These are phyloP conservation scores for Leishmania turanica DNA, from an alignment of 208 protist genomes.

Conservation along the genomic window DNA sequence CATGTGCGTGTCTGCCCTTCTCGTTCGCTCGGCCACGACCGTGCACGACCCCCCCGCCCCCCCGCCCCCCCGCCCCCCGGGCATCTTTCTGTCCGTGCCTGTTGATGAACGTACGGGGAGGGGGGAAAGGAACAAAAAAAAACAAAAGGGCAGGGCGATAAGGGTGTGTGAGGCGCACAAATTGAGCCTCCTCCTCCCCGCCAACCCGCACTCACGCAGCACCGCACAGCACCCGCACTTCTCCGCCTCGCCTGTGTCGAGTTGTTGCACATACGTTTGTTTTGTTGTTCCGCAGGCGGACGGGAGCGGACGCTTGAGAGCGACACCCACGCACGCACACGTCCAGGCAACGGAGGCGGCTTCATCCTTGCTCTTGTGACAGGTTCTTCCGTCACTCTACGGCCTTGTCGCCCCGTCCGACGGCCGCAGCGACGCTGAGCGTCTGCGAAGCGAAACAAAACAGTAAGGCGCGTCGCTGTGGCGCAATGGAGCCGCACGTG, in stretches of 20 bases:
- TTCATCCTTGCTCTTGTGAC: background rate
- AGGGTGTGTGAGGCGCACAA: too few species aligned
- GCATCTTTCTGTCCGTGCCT: too few species aligned
- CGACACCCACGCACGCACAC: background rate
- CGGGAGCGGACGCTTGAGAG: background rate
- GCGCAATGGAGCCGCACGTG: slow-evolving; percentile 96
- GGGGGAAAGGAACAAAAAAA: too few species aligned
- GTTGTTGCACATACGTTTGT: background rate
- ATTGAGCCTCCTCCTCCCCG: background rate
- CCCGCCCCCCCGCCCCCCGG: background rate
- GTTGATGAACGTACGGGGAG: too few species aligned
- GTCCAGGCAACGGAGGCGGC: background rate
- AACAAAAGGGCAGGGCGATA: too few species aligned
- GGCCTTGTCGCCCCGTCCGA: background rate
- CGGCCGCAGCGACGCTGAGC: background rate
- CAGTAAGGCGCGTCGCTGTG: background rate
- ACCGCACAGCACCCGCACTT: background rate
- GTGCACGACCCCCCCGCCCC: background rate
- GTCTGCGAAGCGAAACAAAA: background rate
- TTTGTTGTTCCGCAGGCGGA: background rate
- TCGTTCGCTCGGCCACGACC: background rate
- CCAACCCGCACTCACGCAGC: background rate
- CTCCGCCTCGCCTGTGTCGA: background rate
- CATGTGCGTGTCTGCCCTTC: background rate
- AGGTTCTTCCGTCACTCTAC: background rate